Conservation (phyloP, 768 basidiomycete species). For the Suillus subalutaceus region DNA sequence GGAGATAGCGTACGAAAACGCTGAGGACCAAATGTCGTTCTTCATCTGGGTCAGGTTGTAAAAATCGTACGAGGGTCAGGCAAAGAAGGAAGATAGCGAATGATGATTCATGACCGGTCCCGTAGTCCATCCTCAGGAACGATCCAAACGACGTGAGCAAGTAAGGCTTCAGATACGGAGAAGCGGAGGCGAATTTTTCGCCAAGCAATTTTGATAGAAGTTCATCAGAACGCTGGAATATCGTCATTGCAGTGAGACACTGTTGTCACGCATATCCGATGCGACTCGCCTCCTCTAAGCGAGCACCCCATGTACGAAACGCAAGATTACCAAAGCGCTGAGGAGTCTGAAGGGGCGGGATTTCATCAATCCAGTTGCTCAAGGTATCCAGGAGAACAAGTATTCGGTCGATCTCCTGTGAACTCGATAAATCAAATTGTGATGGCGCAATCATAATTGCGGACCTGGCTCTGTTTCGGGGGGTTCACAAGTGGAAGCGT, state of each 20-base stretch:
- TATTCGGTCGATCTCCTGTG: slow-evolving; percentile 49
- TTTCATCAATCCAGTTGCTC: slow-evolving; percentile 76
- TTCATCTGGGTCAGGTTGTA: slow-evolving; percentile 57
- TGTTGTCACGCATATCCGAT: neutral
- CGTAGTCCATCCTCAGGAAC: slow-evolving; percentile 91
- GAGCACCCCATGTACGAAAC: slow-evolving; percentile 82
- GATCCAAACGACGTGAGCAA: slow-evolving; percentile 87
- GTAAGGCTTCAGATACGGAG: slow-evolving; percentile 77
- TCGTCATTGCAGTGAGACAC: slow-evolving; percentile 6
- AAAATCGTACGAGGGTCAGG: slow-evolving; percentile 69
- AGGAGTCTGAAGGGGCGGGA: slow-evolving; percentile 71
- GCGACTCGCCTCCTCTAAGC: slow-evolving; percentile 68
- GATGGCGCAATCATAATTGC: slow-evolving; percentile 1
- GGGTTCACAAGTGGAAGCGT: slow-evolving; percentile 46
- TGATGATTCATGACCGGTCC: slow-evolving; percentile 93
- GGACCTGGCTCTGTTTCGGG: slow-evolving; percentile 28
- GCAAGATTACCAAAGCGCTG: slow-evolving; percentile 94
- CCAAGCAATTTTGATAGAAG: slow-evolving; percentile 56
- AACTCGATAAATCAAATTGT: neutral
- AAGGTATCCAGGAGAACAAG: slow-evolving; percentile 66
- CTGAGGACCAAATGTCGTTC: slow-evolving; percentile 61
- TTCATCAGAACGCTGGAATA: slow-evolving; percentile 51
- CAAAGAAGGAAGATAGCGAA: slow-evolving; percentile 80
- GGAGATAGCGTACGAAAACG: slow-evolving; percentile 79
- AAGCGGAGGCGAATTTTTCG: slow-evolving; percentile 41